phyloP scores from a whole-genome alignment of 1,284 basidiomycete species.

The Austroboletus rostrupii region DNA sequence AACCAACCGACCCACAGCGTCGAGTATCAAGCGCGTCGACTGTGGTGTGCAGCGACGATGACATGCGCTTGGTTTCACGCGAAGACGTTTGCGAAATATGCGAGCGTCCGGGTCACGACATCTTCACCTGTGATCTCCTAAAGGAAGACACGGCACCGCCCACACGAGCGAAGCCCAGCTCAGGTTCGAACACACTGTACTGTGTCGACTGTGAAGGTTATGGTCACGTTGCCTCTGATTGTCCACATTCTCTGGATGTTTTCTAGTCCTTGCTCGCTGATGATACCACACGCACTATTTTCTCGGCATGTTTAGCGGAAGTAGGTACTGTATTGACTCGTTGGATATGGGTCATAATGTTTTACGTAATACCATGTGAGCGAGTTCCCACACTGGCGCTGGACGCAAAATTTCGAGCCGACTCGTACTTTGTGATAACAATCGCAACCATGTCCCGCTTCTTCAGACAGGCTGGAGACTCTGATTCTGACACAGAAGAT shows the following conservation, averaged over 20 bases:
- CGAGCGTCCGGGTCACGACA: slow-evolving; percentile 77
- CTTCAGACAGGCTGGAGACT: slow-evolving; percentile 80
- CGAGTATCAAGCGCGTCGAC: slow-evolving; percentile 26
- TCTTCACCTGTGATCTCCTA: slow-evolving; percentile 71
- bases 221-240: slow-evolving; percentile 66
- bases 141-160: slow-evolving; percentile 34
- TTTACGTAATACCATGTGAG: slow-evolving; percentile 19
- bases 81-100: slow-evolving; percentile 76
- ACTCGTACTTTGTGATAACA: slow-evolving; percentile 19
- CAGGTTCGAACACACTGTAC: slow-evolving; percentile 39
- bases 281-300: slow-evolving; percentile 7
- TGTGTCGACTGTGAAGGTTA: slow-evolving; percentile 77
- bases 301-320: slow-evolving; percentile 9
- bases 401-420: slow-evolving; percentile 19
- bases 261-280: slow-evolving; percentile 42
- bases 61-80: slow-evolving; percentile 16
- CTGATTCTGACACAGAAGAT: slow-evolving; percentile 72
- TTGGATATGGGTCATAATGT: slow-evolving; percentile 7
- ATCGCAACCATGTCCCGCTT: slow-evolving; percentile 73
- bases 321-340: slow-evolving; percentile 19
- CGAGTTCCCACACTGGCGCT: slow-evolving; percentile 12
- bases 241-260: slow-evolving; percentile 77
- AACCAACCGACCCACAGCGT: slow-evolving; percentile 33
- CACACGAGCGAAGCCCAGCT: slow-evolving; percentile 6
- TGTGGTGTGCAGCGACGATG: slow-evolving; percentile 17